Evolutionary conservation across 2,329 filamentous ascomycete species (phyloP).

Genomic region (Colletotrichum australisinense): DNA sequence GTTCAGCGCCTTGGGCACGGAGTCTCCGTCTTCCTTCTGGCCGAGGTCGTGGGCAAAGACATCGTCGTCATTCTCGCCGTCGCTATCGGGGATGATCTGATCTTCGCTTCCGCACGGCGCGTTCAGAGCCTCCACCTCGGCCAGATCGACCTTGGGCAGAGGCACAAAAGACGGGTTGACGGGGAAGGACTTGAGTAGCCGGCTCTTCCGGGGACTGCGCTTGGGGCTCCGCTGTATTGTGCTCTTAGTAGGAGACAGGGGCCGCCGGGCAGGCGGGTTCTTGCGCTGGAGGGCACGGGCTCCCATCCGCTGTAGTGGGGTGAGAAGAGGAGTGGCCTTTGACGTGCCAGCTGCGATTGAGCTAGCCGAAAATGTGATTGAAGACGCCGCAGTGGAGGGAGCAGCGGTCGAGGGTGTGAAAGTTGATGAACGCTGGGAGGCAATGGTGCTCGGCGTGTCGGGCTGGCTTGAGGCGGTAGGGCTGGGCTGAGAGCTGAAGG

Average conservation of each 20-base stretch:
- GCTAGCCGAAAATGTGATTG: conserved; percentile 52
- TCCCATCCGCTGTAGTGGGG: conserved; percentile 66
- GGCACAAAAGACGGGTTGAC: conserved; percentile 67
- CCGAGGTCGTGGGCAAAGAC: conserved; percentile 45
- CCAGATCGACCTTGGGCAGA: conserved; percentile 64
- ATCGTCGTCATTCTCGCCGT: conserved; percentile 55
- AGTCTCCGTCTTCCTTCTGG: conserved; percentile 36
- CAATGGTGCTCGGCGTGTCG: conserved; percentile 44
- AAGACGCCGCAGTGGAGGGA: conserved; percentile 55
- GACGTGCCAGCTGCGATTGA: conserved; percentile 45
- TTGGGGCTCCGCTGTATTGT: conserved; percentile 36
- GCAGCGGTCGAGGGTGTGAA: conserved; percentile 40
- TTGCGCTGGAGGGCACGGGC: conserved; percentile 54
- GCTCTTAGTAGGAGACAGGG: conserved; percentile 31
- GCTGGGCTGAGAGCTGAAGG: conserved; percentile 37
- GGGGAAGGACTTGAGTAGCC: conserved; percentile 46
- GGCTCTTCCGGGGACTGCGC: conserved; percentile 39
- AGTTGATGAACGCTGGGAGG: conserved; percentile 46
- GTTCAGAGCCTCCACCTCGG: conserved; percentile 65
- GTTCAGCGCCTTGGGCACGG: conserved; percentile 50
- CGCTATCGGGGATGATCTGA: conserved; percentile 64
- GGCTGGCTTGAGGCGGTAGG: conserved; percentile 39
- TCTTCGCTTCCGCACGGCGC: conserved; percentile 65
- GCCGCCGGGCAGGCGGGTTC: conserved; percentile 41
- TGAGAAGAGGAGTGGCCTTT: conserved; percentile 57